phyloP scores from a whole-genome alignment of 257 asterid genomes.

The Solanum arcanum region DNA sequence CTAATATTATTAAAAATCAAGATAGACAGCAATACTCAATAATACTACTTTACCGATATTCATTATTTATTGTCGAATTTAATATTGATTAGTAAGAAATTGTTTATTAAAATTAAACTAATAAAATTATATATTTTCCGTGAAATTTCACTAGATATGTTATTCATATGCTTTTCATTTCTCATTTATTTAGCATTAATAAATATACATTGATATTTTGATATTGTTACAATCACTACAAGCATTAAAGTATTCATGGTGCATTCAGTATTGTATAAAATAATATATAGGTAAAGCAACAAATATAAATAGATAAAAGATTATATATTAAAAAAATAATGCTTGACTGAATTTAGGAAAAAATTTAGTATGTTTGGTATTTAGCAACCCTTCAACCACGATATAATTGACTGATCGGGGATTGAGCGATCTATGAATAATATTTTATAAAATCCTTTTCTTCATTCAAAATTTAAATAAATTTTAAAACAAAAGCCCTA shows the following conservation, averaged over 20 bases:
- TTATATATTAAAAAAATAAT: no score
- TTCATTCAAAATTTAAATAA: no score
- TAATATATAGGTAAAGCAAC: neutral
- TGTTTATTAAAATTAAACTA: neutral
- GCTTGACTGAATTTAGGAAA: neutral
- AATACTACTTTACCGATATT: neutral
- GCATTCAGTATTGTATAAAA: neutral
- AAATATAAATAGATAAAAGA: no score
- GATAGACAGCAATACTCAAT: neutral
- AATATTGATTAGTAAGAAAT: neutral
- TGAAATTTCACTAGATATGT: no score
- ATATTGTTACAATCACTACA: neutral
- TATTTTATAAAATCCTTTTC: no score
- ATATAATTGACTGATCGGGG: no score
- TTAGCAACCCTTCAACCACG: no score
- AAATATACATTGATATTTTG: neutral
- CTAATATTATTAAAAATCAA: neutral
- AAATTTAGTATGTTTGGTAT: neutral
- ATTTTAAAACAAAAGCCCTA: no score
- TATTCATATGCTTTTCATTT: no score
- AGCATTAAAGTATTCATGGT: neutral
- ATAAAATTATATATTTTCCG: no score
- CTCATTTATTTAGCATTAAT: neutral
- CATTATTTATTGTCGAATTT: neutral
- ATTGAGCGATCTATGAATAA: neutral